Percentiles rank a stretch among this genome's conserved stretches.
These are phyloP conservation scores for Pichia sp. DNA, from an alignment of 1,139 yeast genomes.

Conservation along the genomic window DNA sequence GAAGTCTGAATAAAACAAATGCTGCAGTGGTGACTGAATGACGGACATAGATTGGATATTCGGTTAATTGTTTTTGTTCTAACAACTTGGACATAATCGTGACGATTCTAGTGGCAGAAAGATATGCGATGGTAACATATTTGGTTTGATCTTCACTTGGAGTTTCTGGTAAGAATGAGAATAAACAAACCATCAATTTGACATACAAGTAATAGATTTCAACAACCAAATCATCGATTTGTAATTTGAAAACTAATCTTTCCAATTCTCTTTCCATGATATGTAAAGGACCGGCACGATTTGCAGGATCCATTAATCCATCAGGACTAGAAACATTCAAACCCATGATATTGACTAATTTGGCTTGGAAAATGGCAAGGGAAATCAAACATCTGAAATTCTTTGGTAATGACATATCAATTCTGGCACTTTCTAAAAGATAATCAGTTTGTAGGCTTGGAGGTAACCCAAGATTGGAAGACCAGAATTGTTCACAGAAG, in stretches of 20 bases:
- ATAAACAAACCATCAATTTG: conserved; percentile 79
- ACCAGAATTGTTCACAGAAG: conserved; percentile 89
- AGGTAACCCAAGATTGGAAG: conserved; percentile 83
- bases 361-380: conserved; percentile 79
- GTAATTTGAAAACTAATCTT: conserved; percentile 60
- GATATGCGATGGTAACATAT: conserved; percentile 79
- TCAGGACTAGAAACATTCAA: conserved; percentile 86
- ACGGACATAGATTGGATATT: conserved; percentile 83
- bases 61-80: conserved; percentile 67
- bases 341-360: conserved; percentile 84
- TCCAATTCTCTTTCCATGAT: conserved; percentile 79
- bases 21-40: conserved; percentile 85
- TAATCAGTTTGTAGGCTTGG: conserved; percentile 86
- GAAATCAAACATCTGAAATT: conserved; percentile 72
- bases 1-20: conserved; percentile 74
- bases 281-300: conserved; percentile 76
- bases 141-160: conserved; percentile 86
- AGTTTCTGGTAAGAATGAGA: conserved; percentile 89
- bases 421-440: conserved; percentile 73
- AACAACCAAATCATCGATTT: conserved; percentile 64
- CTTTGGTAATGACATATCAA: conserved; percentile 65
- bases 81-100: conserved; percentile 74
- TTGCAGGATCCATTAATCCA: conserved; percentile 82
- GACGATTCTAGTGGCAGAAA: conserved; percentile 77
- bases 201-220: conserved; percentile 80